Percentiles rank a stretch among this genome's conserved stretches.
Conservation (phyloP, 2,329 filamentous ascomycete species). For the Westerdykella aurantiaca region DNA sequence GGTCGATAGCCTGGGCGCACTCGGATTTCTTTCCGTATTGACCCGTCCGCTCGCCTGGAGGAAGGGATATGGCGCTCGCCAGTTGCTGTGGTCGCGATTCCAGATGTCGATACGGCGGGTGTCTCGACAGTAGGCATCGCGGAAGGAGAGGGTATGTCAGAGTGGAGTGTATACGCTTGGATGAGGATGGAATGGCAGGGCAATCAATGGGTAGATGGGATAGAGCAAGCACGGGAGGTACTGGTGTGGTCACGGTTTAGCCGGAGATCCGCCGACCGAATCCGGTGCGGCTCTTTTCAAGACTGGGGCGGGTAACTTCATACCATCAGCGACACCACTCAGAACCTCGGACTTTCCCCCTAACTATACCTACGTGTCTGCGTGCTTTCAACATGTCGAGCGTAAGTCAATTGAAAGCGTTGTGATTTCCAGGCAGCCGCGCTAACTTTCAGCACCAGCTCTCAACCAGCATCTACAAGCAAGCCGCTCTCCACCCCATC, state of each 20-base stretch:
- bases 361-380: conserved; percentile 7
- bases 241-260: neutral
- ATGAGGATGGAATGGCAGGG: neutral
- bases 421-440: neutral
- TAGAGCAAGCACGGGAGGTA: neutral
- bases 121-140: conserved; percentile 30
- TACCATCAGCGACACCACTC: neutral
- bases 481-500: conserved; percentile 26
- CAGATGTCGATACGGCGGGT: conserved; percentile 37
- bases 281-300: neutral
- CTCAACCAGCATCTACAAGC: conserved; percentile 51
- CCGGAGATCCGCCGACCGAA: neutral
- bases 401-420: conserved; percentile 43
- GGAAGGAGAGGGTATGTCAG: too few species aligned
- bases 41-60: conserved; percentile 80
- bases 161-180: conserved; percentile 1
- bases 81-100: conserved; percentile 64
- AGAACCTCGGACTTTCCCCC: neutral
- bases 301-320: neutral
- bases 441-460: conserved; percentile 40
- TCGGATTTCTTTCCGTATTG: conserved; percentile 87
- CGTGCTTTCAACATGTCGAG: conserved; percentile 51
- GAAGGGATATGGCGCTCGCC: conserved; percentile 87
- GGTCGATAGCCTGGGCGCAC: conserved; percentile 90
- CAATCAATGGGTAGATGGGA: neutral